Evolutionary conservation across 1,284 basidiomycete genomes (phyloP), one percentile per base, ranked within the genome.

Genomic region (Blastosporella zonata): DNA sequence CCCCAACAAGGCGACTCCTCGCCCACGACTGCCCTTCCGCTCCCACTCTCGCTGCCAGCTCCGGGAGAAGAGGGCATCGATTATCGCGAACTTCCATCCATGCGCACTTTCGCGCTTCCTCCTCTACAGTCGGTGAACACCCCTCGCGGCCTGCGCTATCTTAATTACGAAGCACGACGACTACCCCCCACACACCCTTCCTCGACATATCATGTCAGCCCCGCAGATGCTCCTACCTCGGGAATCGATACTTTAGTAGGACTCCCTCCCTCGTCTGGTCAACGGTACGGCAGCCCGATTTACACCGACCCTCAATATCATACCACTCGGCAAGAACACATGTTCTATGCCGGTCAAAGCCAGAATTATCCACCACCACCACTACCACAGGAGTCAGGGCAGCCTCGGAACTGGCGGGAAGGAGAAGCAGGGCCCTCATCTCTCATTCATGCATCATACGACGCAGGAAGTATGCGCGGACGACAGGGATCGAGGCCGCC

Each of bases 341-440:
- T 55, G 18, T 48, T 46, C 17, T 34, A 39, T 34, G 17, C 29
- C 13, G 13, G 18, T 36, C 59, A 60, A 37, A 52, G 54, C 8
- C 50, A 53, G 22, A 57, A 50, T 36, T 48, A 61, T 23, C 51
- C 55, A 8, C 45, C 41, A 8, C 45, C 41, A 23, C 55, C 59
- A 35, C 50, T 36, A 31, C 44, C 50, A 39, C 52, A 55, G 31
- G 55, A 57, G 15, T 23, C 46, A 20, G 15, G 18, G 13, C 44
- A 47, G 46, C 35, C 42, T 33, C 55, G 50, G 37, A 36, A 23
- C 25, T 62, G 61, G 63, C 51, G 63, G 53, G 66, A 73, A 52
- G 58, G 55, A 6, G 68, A 71, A 49, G 62, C 66, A 47, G 66
- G 68, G 10, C 62, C 61, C 34, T 65, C 68, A 20, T 62, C 64